Evolutionary conservation across 2,329 filamentous ascomycete species (phyloP), one percentile per base, ranked within the genome.

Genomic region (Niveomyces coronatus): DNA sequence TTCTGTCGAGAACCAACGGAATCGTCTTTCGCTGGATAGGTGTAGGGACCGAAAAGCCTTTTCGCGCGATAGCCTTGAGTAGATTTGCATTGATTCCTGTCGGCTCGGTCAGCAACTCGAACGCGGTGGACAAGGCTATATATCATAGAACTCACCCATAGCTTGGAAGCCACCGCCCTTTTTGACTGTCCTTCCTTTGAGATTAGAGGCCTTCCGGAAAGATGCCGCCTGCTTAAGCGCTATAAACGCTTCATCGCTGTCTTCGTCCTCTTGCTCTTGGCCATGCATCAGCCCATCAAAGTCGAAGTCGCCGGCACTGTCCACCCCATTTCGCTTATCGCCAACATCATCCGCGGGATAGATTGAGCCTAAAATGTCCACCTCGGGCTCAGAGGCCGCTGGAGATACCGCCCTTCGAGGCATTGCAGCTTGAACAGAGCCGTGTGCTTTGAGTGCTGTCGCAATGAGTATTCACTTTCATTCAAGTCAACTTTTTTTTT

Each of bases 11-110:
- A 39, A 98, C 78, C 39, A 96, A 68, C 4, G 91, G 93, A 33
- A 98, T 94, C 2, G 91, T 85, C 62, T 96, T 96, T 49, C 91
- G 78, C 65, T 98, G 91, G 60, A 98, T 98, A 0, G 91, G 91
- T 0, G 91, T 98, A 4, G 93, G 93, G 3, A 96, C 85, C 1
- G 83, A 86, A 62, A 95, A 98, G 13, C 91, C 93, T 63, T 96
- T 98, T 50, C 85, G 76, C 10, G 84, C 76, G 47, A 98, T 96
- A 2, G 91, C 86, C 54, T 93, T 91, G 17, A 98, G 70, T 4
- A 98, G 70, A 48, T 83, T 80, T 9, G 79, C 69, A 62, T 85
- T 94, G 40, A 96, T 65, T 27, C 84, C 77, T 81, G 41, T 20
- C 23, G 28, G 16, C n/a, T 9, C 3, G 30, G 11, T n/a, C n/a